Base-by-base conservation (phyloP, 768 basidiomycete species). In the Rhodotorula taiwanensis region DNA sequence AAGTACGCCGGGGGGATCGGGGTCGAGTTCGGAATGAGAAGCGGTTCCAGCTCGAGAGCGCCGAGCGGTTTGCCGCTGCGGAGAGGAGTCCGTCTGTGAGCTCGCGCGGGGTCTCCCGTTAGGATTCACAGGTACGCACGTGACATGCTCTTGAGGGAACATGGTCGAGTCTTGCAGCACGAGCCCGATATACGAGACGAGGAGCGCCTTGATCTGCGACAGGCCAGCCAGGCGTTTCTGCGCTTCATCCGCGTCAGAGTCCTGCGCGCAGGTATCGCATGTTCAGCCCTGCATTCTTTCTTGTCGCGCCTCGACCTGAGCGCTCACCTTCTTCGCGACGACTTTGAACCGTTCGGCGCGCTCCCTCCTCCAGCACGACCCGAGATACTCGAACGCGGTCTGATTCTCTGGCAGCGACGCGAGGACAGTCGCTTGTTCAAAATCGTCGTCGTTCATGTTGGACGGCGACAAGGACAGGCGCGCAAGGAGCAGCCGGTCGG, bases 161-260 rank as follows among this genome's bases (percentile, higher is more conserved):
- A 97, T 93, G 43, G 84, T 85, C 2, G 93, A 88, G 63, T 93
- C 92, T 76, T 93, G 90, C 15, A 99, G 78, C 28, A 82, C 87
- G 52, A 97, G 80, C 9, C 92, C 93, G 16, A 73, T 54, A 77
- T 95, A 95, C 60, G 86, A 89, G 67, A 98, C 83, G 53, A 97
- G 76, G 21, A 95, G 80, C 60, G 86, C 82, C n/a, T 86, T 85
- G 42, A 88, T 74, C 75, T 85, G 89, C 47, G 91, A 87, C 27
- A 90, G 78, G n/a, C 82, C 75, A 33, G 73, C 76, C 16, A 82
- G 75, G 36, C 88, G 90, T 68, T 78, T 78, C 64, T 85, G 81
- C 21, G 60, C 67, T 28, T 78, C 75, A 6, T 64, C 42, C 8
- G 51, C 28, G 11, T 63, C 55, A 33, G 60, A 47, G n/a, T 60